Evolutionary conservation across 768 basidiomycete genomes (phyloP).

Genomic region (Rhizopogon sp.): DNA sequence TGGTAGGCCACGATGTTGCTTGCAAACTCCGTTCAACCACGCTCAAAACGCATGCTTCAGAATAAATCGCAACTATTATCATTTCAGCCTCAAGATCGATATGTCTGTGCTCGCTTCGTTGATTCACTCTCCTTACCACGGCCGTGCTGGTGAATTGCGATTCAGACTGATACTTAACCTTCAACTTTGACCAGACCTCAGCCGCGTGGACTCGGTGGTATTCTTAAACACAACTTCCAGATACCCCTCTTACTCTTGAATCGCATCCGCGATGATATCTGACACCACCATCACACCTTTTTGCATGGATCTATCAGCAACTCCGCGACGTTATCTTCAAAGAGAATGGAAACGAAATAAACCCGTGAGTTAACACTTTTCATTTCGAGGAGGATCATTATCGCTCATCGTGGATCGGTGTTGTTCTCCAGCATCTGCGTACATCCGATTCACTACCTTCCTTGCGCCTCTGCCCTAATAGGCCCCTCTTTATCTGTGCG

Average conservation of each 20-base stretch:
- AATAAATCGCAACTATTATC: conserved; percentile 7
- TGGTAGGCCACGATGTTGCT: conserved; percentile 1
- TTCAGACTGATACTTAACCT: conserved; percentile 21
- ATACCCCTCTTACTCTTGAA: neutral
- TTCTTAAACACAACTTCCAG: neutral
- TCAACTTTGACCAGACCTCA: conserved; percentile 15
- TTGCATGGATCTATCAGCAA: conserved; percentile 14
- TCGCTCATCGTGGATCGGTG: conserved; percentile 2
- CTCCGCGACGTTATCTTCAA: conserved; percentile 30
- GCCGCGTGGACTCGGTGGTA: conserved; percentile 22
- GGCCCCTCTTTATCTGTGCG: conserved; percentile 42
- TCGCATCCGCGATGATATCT: neutral
- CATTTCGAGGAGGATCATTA: neutral
- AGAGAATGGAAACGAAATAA: conserved; percentile 40
- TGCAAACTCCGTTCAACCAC: conserved; percentile 12
- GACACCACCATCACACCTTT: neutral
- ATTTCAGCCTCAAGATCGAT: conserved; percentile 17
- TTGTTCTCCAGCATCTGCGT: conserved; percentile 31
- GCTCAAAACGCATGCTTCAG: conserved; percentile 22
- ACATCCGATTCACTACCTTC: conserved; percentile 44
- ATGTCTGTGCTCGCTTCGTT: conserved; percentile 14
- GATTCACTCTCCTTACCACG: conserved; percentile 7
- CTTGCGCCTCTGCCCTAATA: conserved; percentile 35
- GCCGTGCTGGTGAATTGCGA: conserved; percentile 12
- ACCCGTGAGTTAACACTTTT: conserved; percentile 25